A percentile compares a stretch with the other conserved stretches of the same genome.
phyloP scores from a whole-genome alignment of 2,329 filamentous ascomycete species.

The Fusarium nodosum region DNA sequence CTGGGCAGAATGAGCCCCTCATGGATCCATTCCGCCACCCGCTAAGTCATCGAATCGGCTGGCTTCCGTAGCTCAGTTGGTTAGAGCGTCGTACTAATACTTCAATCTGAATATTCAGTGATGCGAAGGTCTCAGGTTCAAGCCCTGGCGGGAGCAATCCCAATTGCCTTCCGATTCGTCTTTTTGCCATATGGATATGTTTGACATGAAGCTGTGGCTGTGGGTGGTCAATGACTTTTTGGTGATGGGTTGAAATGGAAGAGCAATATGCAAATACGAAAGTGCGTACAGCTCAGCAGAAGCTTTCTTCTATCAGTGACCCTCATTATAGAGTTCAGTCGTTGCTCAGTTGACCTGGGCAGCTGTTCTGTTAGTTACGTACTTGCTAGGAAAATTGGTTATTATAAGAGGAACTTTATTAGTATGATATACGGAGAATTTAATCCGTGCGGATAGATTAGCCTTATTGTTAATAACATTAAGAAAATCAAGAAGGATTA shows the following conservation, averaged over 20 bases:
- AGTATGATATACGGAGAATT: too few species aligned
- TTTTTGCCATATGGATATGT: background rate
- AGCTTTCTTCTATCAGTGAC: too few species aligned
- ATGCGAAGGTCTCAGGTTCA: conserved; percentile 36
- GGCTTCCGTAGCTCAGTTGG: conserved; percentile 19
- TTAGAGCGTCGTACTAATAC: conserved; percentile 34
- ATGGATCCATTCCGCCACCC: background rate
- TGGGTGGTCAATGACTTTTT: background rate
- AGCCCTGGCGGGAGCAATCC: conserved; percentile 29
- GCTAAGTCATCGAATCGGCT: background rate
- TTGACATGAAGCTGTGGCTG: background rate
- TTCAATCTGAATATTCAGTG: conserved; percentile 22
- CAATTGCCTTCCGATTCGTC: conserved; percentile 3
- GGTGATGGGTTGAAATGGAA: background rate
- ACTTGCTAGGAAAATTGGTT: too few species aligned
- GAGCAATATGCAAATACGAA: background rate
- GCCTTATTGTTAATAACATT: too few species aligned
- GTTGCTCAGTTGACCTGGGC: too few species aligned
- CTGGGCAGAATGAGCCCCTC: background rate
- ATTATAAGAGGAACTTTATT: too few species aligned
- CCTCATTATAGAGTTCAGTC: too few species aligned
- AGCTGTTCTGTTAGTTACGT: too few species aligned
- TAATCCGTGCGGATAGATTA: too few species aligned
- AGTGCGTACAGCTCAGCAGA: too few species aligned
- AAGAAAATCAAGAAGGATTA: too few species aligned